These are phyloP conservation scores for Colletotrichum eleusines DNA, from an alignment of 2,329 filamentous ascomycete genomes.

Conservation along the genomic window DNA sequence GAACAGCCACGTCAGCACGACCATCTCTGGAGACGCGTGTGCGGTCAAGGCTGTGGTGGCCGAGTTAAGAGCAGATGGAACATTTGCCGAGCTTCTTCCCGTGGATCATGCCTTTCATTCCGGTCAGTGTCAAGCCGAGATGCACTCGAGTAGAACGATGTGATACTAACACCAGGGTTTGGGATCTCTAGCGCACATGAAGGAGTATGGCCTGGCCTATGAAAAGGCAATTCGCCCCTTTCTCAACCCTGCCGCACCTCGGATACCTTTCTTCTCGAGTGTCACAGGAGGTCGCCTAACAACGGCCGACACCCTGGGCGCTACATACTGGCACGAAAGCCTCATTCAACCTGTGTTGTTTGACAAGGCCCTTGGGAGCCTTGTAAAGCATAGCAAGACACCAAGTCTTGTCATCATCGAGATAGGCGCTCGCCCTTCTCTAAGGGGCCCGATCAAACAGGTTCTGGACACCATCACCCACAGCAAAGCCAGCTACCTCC, in stretches of 20 bases:
- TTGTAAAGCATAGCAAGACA: too few relatives aligned
- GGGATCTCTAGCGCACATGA: slow-evolving; percentile 8
- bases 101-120: too few relatives aligned
- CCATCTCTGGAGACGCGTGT: slow-evolving; percentile 44
- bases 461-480: background rate
- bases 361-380: slow-evolving; percentile 47
- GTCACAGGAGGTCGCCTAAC: slow-evolving; percentile 39
- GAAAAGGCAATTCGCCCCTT: slow-evolving; percentile 15
- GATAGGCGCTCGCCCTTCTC: background rate
- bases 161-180: background rate
- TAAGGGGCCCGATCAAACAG: background rate
- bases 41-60: slow-evolving; percentile 45
- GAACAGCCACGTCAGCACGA: slow-evolving; percentile 49
- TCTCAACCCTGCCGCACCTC: background rate
- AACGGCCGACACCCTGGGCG: background rate
- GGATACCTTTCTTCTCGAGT: slow-evolving; percentile 43
- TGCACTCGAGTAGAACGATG: slow-evolving; percentile 44
- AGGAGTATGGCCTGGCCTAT: background rate
- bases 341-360: slow-evolving; percentile 56
- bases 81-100: background rate
- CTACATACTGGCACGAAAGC: slow-evolving; percentile 59
- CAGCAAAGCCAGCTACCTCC: background rate
- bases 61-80: slow-evolving; percentile 46
- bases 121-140: slow-evolving; percentile 43
- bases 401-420: too few relatives aligned